Percentiles rank a stretch among this genome's conserved stretches.
These are phyloP conservation scores for Cymbidium sinense DNA, from an alignment of 106 monocot genomes.

Conservation along the genomic window DNA sequence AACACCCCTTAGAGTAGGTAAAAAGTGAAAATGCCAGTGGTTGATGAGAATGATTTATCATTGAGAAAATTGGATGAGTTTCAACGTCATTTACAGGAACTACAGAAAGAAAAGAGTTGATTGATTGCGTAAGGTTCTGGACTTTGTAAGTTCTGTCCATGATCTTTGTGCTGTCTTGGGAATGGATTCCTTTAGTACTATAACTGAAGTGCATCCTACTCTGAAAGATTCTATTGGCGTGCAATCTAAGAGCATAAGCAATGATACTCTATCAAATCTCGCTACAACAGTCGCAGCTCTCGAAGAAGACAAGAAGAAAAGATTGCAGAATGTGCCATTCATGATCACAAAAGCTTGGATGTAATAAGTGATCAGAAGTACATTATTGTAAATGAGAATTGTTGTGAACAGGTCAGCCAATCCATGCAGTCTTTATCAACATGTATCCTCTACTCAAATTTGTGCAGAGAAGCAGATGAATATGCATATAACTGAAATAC, in stretches of 20 bases:
- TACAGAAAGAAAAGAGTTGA: slow-evolving; percentile 99
- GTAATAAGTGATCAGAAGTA: no score
- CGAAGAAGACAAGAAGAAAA: slow-evolving; percentile 71
- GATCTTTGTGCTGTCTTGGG: slow-evolving; percentile 92
- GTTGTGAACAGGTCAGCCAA: no score
- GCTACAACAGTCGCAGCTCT: slow-evolving; percentile 55
- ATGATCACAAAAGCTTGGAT: no score
- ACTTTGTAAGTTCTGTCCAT: slow-evolving; percentile 72
- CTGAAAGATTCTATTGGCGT: slow-evolving; percentile 70
- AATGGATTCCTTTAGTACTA: slow-evolving; percentile 85
- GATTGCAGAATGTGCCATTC: slow-evolving; percentile 82
- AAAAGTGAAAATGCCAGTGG: slow-evolving; percentile 29
- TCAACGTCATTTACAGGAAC: slow-evolving; percentile 71
- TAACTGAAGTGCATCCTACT: slow-evolving; percentile 89
- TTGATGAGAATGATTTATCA: slow-evolving; percentile 84
- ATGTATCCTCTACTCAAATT: no score
- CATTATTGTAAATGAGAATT: no score
- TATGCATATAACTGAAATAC: no score
- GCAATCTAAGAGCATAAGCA: slow-evolving; percentile 84
- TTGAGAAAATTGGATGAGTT: slow-evolving; percentile 73
- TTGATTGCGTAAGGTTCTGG: slow-evolving; percentile 73
- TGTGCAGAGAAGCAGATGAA: no score
- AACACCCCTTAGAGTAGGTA: no score
- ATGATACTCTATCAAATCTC: slow-evolving; percentile 81
- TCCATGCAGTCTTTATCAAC: no score